Evolutionary conservation across 768 basidiomycete genomes (phyloP).

Genomic region (Trametes sanguinea): DNA sequence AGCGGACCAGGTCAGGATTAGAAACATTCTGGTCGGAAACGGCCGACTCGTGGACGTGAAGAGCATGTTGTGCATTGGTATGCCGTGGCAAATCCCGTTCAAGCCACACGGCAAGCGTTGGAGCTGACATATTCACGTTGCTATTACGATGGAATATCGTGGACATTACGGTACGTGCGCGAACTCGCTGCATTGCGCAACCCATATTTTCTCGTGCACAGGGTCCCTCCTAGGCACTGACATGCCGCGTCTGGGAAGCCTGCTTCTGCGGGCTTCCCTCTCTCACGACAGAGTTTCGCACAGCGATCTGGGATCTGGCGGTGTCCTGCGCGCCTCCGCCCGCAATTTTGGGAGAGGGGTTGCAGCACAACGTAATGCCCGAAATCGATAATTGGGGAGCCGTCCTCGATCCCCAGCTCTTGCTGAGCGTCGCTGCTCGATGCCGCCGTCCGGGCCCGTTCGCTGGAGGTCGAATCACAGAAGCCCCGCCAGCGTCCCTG

Average conservation of each 20-base stretch:
- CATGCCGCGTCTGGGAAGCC: not conserved
- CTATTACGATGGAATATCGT: slow-evolving; percentile 1
- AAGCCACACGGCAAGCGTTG: not conserved
- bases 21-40: not conserved
- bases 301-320: not conserved
- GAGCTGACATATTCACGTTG: not conserved
- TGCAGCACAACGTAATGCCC: not conserved
- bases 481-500: slow-evolving; percentile 1
- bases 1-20: not conserved
- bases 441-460: not conserved
- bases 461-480: slow-evolving; percentile 2
- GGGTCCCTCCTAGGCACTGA: too few species aligned
- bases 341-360: not conserved
- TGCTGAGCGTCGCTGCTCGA: not conserved
- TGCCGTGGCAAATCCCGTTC: not conserved
- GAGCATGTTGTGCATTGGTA: not conserved
- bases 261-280: not conserved
- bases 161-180: not conserved
- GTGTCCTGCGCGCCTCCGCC: not conserved
- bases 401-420: not conserved
- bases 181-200: not conserved
- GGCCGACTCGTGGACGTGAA: not conserved
- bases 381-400: not conserved
- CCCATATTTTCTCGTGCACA: not conserved
- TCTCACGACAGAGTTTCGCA: not conserved